These are phyloP conservation scores for Stephania cephalantha DNA, from an alignment of 164 flowering plant species.

Conservation along the genomic window DNA sequence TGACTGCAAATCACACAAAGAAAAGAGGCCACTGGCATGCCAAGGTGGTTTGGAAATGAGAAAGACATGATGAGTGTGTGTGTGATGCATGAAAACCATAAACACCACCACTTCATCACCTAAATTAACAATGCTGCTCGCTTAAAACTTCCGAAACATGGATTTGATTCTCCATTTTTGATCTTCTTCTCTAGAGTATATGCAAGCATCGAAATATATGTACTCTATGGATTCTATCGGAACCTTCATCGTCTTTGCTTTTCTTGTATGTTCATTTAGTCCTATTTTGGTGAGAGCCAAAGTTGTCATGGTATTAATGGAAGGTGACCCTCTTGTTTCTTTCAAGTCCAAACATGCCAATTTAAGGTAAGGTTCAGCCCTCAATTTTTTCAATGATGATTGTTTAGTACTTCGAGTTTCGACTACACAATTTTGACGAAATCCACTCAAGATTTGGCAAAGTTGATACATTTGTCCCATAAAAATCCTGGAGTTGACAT, in stretches of 20 bases:
- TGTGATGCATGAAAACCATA: constrained; percentile 15
- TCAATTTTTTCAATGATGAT: neutral
- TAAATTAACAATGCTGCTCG: constrained; percentile 2
- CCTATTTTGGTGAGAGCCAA: constrained; percentile 21
- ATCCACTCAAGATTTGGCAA: too few relatives aligned
- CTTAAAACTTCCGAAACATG: neutral
- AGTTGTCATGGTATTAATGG: constrained; percentile 42
- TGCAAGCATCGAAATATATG: neutral
- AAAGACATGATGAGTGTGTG: constrained; percentile 16
- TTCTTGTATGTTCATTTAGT: constrained; percentile 14
- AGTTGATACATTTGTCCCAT: too few relatives aligned
- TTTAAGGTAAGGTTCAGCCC: constrained; percentile 16
- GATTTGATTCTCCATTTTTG: neutral
- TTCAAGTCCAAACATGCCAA: constrained; percentile 12
- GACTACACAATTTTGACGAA: too few relatives aligned
- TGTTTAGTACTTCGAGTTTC: too few relatives aligned
- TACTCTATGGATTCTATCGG: constrained; percentile 15
- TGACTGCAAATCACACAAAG: neutral
- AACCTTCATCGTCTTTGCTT: constrained; percentile 9
- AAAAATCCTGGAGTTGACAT: too few relatives aligned
- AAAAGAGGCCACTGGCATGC: constrained; percentile 3
- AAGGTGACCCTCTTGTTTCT: constrained; percentile 32
- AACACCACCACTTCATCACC: constrained; percentile 9
- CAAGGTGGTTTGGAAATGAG: constrained; percentile 28
- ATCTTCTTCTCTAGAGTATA: neutral